phyloP scores from a whole-genome alignment of 2,329 filamentous ascomycete genomes.

The Cryphonectria carpinicola region DNA sequence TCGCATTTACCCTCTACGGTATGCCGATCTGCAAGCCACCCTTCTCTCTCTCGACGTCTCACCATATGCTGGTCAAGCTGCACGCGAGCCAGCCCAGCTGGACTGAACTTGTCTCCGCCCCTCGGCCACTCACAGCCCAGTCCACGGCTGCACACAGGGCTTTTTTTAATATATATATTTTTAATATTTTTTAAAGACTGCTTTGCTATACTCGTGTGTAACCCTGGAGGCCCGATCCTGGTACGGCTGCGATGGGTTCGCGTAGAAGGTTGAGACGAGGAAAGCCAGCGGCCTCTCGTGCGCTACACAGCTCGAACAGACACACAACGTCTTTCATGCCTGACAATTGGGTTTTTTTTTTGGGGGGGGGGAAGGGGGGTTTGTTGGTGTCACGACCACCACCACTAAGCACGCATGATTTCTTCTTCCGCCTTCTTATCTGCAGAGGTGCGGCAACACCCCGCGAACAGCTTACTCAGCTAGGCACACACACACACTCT shows the following conservation, averaged over 20 bases:
- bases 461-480: not conserved
- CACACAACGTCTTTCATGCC: not conserved
- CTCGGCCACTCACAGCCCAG: constrained; percentile 3
- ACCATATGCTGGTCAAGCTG: constrained; percentile 10
- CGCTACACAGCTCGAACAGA: not conserved
- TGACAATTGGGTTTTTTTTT: not conserved
- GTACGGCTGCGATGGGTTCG: not conserved
- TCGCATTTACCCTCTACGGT: constrained; percentile 16
- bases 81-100: constrained; percentile 5
- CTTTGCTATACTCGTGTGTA: constrained; percentile 34
- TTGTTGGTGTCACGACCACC: not conserved
- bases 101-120: constrained; percentile 1
- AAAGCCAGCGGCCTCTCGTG: not conserved
- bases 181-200: constrained; percentile 26
- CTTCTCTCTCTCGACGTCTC: constrained; percentile 9
- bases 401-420: constrained; percentile 2
- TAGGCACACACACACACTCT: not conserved
- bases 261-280: not conserved
- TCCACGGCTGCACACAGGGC: constrained; percentile 12
- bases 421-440: not conserved
- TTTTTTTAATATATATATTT: constrained; percentile 1
- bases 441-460: not conserved
- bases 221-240: constrained; percentile 33
- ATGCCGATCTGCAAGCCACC: constrained; percentile 26
- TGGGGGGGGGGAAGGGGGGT: not conserved